Percentiles rank a stretch among this genome's conserved stretches.
These are phyloP conservation scores for Neckera pumila DNA, from an alignment of 225 moss, liverwort and hornwort species.

Conservation along the genomic window DNA sequence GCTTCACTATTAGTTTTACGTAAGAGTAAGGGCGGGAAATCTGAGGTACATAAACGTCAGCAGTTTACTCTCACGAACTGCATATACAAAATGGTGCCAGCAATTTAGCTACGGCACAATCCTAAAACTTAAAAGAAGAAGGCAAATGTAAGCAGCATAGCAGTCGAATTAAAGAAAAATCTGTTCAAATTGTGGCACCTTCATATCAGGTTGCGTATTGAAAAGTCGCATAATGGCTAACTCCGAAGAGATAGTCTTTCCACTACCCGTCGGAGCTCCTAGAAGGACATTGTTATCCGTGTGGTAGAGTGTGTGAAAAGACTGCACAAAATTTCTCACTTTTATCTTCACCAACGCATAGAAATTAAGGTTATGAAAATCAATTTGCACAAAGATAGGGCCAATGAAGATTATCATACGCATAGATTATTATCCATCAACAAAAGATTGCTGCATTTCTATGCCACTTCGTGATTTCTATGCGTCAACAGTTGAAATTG, in stretches of 20 bases:
- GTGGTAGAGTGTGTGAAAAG: conserved; percentile 92
- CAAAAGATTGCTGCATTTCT: neutral
- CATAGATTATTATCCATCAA: neutral
- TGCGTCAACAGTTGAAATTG: neutral
- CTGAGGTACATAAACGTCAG: neutral
- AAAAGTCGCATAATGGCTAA: conserved; percentile 87
- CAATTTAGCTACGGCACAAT: neutral
- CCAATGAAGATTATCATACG: neutral
- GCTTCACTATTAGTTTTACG: neutral
- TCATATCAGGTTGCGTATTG: conserved; percentile 88
- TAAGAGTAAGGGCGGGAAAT: neutral
- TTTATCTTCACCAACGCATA: neutral
- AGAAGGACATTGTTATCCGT: conserved; percentile 88
- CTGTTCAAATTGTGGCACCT: conserved; percentile 28
- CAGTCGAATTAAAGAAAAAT: neutral
- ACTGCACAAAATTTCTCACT: conserved; percentile 32
- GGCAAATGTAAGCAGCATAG: neutral
- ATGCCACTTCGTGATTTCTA: neutral
- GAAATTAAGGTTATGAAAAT: neutral
- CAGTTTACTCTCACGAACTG: neutral
- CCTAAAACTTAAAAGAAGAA: neutral
- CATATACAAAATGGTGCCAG: neutral
- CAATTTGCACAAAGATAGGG: neutral
- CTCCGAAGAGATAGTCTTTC: conserved; percentile 95
- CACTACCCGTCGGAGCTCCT: conserved; percentile 98